Percentiles rank a stretch among this genome's conserved stretches.
Evolutionary conservation across 2,329 filamentous ascomycete species (phyloP).

Genomic region (Claviceps africana): DNA sequence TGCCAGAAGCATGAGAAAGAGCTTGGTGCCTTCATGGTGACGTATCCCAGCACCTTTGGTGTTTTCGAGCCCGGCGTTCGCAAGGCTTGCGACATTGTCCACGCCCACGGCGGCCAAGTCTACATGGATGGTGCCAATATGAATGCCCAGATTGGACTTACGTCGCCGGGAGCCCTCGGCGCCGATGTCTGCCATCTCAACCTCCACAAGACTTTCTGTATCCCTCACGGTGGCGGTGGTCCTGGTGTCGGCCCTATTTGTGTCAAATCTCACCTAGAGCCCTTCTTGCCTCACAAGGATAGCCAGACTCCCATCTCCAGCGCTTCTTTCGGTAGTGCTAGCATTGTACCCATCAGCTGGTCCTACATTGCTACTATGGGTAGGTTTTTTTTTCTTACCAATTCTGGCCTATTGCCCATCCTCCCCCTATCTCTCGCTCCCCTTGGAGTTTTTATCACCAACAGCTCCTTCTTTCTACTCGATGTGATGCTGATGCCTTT

Average conservation of each 20-base stretch:
- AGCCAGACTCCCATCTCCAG: constrained; percentile 54
- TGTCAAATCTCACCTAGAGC: constrained; percentile 66
- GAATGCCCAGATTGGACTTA: constrained; percentile 94
- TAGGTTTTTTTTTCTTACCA: no score
- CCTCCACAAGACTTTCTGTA: constrained; percentile 97
- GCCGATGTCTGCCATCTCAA: constrained; percentile 96
- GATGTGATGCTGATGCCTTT: background rate
- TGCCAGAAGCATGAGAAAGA: constrained; percentile 77
- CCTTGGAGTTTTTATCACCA: background rate
- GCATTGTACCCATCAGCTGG: constrained; percentile 89
- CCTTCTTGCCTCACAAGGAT: constrained; percentile 41
- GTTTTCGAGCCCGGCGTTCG: constrained; percentile 87
- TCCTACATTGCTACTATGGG: constrained; percentile 94
- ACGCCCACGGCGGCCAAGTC: constrained; percentile 78
- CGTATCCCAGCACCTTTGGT: constrained; percentile 88
- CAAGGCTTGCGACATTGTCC: constrained; percentile 72
- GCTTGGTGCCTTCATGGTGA: constrained; percentile 89
- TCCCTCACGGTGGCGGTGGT: constrained; percentile 87
- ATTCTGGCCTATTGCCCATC: no score
- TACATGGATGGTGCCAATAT: constrained; percentile 99
- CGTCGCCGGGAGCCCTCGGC: constrained; percentile 86
- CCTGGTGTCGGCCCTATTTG: constrained; percentile 90
- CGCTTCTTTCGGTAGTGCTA: constrained; percentile 75
- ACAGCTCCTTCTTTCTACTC: background rate
- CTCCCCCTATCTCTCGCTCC: background rate